Evolutionary conservation across 1,139 yeast species (phyloP), one percentile per base, ranked within the genome.

Genomic region (Candida sp.): DNA sequence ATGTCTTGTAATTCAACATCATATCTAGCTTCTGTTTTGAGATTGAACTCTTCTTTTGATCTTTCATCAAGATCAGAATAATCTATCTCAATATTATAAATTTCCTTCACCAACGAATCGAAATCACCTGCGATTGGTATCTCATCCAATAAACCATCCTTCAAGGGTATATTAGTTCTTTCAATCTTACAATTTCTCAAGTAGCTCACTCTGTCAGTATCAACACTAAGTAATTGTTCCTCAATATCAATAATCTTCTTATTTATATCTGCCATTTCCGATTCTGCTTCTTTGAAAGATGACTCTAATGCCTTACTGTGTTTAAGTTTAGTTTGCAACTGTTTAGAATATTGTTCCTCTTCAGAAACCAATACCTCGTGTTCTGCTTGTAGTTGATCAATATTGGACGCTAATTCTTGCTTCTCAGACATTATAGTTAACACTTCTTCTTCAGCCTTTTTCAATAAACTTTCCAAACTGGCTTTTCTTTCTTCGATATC

Each of bases 181-280:
- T 87, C 88, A 49, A 91, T 76, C 55, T 87, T 87, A 63, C 96
- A 87, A 49, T 81, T 81, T 51, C 85, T 81, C 49, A 90, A 69
- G 22, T 82, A 67, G 50, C 80, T 78, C 5, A 81, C 70, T 52
- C 87, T 77, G 43, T 82, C 87, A 21, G 82, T 63, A 47, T 77
- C 81, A 5, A 73, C 60, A 48, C 78, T 79, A 39, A 84, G 82
- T 4, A 80, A 56, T 30, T 73, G 73, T 51, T 82, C 89, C 48
- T 81, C 84, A 5, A 67, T 51, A 15, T 58, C 63, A 2, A 68
- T 59, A 4, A 73, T 61, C 25, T 66, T 64, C 46, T 70, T 74
- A 33, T 60, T 60, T 1, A 62, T 32, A 4, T 49, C 46, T 1
- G 56, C 49, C 1, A 72, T 49, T 33, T 73, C 74, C 6, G 51